Evolutionary conservation across 257 asterid genomes (phyloP).

Genomic region (Solanum appendiculatum): DNA sequence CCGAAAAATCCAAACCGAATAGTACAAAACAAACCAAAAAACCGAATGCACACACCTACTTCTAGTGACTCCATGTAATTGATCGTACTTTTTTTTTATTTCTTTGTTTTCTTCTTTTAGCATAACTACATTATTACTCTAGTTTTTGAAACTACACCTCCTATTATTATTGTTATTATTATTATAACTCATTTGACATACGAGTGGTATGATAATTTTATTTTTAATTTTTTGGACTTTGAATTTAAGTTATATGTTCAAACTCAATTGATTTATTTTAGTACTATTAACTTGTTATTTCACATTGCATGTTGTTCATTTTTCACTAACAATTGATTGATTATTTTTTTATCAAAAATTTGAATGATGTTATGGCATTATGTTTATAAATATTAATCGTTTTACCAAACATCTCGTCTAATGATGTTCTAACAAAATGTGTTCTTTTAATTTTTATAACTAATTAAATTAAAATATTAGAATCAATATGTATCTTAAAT

Average conservation of each 20-base stretch:
- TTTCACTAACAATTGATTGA: background rate
- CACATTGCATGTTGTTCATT: background rate
- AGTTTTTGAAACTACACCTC: background rate
- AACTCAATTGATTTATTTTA: background rate
- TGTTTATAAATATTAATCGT: background rate
- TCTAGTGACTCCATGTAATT: background rate
- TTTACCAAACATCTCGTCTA: background rate
- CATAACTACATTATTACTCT: background rate
- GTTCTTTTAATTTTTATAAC: background rate
- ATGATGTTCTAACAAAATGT: background rate
- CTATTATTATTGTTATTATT: too few relatives aligned
- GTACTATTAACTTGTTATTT: background rate
- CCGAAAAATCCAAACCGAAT: too few relatives aligned
- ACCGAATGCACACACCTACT: too few relatives aligned
- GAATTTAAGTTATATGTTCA: background rate
- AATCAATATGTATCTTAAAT: background rate
- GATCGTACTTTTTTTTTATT: background rate
- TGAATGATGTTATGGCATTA: background rate
- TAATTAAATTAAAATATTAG: background rate
- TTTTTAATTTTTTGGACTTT: background rate
- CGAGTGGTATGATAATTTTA: background rate
- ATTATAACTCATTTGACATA: too few relatives aligned
- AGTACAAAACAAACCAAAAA: too few relatives aligned
- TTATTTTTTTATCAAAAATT: too few relatives aligned
- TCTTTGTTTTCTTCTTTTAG: background rate